Conservation (phyloP, 345 rosid species). For the Eucalyptus pauciflora region DNA sequence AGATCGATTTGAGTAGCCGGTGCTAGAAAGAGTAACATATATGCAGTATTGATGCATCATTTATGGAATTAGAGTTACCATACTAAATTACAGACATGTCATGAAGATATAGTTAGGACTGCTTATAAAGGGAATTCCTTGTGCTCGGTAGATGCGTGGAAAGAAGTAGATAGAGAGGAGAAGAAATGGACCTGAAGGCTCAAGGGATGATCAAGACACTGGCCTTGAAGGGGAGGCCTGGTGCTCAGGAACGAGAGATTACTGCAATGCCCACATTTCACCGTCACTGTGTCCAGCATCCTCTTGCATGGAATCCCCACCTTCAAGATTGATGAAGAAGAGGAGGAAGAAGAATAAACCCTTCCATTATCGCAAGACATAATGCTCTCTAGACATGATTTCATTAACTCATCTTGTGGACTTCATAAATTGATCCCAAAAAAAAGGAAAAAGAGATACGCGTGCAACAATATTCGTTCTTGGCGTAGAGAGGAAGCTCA, state of each 20-base stretch:
- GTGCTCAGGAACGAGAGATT: conserved; percentile 89
- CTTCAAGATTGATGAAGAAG: conserved; percentile 14
- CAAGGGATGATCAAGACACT: conserved; percentile 57
- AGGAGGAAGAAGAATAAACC: background rate
- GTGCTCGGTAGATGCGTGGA: background rate
- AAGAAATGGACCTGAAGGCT: conserved; percentile 19
- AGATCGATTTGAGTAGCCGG: background rate
- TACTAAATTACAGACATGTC: background rate
- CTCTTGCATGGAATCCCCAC: conserved; percentile 93
- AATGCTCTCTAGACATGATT: background rate
- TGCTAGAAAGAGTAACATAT: background rate
- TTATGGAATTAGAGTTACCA: background rate
- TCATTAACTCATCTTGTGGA: background rate
- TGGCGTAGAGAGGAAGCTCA: background rate
- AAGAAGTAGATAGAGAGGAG: background rate
- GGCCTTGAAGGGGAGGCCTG: conserved; percentile 61
- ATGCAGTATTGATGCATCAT: background rate
- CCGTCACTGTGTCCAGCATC: conserved; percentile 86
- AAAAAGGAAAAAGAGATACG: background rate
- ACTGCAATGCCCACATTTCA: conserved; percentile 96
- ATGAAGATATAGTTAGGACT: background rate
- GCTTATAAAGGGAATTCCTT: background rate
- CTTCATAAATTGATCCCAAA: background rate
- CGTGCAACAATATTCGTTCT: background rate
- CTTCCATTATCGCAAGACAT: background rate